These are phyloP conservation scores for Hypoxylon sp. DNA, from an alignment of 2,329 filamentous ascomycete genomes.

Conservation along the genomic window DNA sequence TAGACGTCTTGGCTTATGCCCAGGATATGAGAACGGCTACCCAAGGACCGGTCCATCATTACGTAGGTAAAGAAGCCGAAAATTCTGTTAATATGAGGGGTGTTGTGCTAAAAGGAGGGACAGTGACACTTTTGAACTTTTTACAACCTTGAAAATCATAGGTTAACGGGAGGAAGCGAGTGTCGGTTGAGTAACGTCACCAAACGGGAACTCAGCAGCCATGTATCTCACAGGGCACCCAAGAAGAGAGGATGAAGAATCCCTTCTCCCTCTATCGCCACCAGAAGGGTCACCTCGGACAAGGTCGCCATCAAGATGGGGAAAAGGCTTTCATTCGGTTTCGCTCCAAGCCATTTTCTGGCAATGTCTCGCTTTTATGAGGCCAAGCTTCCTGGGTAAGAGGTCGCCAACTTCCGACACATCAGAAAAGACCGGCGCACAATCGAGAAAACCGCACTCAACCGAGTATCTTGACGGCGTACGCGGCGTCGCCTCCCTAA, in stretches of 20 bases:
- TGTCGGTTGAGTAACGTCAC: constrained; percentile 33
- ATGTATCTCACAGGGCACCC: constrained; percentile 45
- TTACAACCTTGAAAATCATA: constrained; percentile 21
- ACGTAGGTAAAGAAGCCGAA: constrained; percentile 26
- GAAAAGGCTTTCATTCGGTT: constrained; percentile 26
- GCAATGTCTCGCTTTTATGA: constrained; percentile 46
- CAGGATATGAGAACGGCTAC: constrained; percentile 23
- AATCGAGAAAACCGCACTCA: constrained; percentile 46
- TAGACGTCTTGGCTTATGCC: constrained; percentile 23
- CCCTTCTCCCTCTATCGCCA: constrained; percentile 45
- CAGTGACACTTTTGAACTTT: constrained; percentile 25
- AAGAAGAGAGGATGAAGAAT: constrained; percentile 48
- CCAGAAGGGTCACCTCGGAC: constrained; percentile 26
- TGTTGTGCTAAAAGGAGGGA: constrained; percentile 32
- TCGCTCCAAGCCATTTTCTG: constrained; percentile 39
- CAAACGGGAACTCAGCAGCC: constrained; percentile 10
- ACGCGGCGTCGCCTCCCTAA: constrained; percentile 59
- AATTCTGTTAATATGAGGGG: constrained; percentile 8
- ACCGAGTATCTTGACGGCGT: constrained; percentile 61
- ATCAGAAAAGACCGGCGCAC: constrained; percentile 39
- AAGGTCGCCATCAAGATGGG: constrained; percentile 25
- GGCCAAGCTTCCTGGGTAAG: constrained; percentile 51
- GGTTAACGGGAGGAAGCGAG: constrained; percentile 1
- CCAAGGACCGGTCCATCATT: constrained; percentile 17
- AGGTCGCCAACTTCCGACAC: constrained; percentile 35